phyloP scores from a whole-genome alignment of 257 asterid species.

The Paulownia fortunei region DNA sequence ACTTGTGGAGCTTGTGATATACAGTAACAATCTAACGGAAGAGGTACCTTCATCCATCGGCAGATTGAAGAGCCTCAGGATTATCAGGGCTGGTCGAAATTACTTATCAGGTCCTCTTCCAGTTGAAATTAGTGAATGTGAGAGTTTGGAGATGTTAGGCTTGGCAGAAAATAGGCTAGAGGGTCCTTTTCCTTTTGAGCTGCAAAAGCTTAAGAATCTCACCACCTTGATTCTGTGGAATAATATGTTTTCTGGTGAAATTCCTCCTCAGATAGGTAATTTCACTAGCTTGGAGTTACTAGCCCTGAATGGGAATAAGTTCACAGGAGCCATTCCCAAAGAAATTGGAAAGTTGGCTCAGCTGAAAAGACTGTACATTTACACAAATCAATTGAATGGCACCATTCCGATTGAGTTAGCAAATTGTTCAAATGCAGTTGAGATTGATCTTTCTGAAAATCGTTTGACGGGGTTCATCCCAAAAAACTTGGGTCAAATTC shows the following conservation, averaged over 20 bases:
- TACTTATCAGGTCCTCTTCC: slow-evolving; percentile 72
- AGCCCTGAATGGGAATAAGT: slow-evolving; percentile 65
- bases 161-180: slow-evolving; percentile 71
- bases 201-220: slow-evolving; percentile 59
- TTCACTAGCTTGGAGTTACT: slow-evolving; percentile 69
- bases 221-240: slow-evolving; percentile 68
- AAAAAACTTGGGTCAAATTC: slow-evolving; percentile 45
- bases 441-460: slow-evolving; percentile 86
- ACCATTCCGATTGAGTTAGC: slow-evolving; percentile 72
- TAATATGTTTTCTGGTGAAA: slow-evolving; percentile 63
- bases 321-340: slow-evolving; percentile 64
- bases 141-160: slow-evolving; percentile 65
- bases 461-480: slow-evolving; percentile 68
- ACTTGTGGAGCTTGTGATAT: slow-evolving; percentile 81
- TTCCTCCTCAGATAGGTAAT: slow-evolving; percentile 78
- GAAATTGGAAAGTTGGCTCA: slow-evolving; percentile 67
- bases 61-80: slow-evolving; percentile 57
- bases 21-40: slow-evolving; percentile 85
- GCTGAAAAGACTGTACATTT: slow-evolving; percentile 60
- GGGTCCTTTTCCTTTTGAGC: slow-evolving; percentile 67
- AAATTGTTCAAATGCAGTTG: slow-evolving; percentile 61
- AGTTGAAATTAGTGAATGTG: slow-evolving; percentile 63
- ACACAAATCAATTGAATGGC: slow-evolving; percentile 74
- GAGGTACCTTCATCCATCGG: slow-evolving; percentile 66
- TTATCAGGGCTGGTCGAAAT: slow-evolving; percentile 72